phyloP scores from a whole-genome alignment of 2,329 filamentous ascomycete genomes.

The Ceratocystis alfenasii region DNA sequence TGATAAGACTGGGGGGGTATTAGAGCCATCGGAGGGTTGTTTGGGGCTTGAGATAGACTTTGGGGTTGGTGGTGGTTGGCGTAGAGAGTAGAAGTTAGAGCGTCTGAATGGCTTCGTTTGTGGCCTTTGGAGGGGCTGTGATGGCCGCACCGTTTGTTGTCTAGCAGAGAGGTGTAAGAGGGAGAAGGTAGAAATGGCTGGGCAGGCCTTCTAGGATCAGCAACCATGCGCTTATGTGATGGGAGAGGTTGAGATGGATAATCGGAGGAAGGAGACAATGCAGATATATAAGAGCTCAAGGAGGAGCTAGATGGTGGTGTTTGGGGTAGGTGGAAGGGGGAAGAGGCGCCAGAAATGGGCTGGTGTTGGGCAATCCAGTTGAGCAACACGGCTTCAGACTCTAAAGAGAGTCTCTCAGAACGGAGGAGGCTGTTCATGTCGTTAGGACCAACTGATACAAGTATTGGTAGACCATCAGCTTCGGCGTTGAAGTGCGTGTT shows the following conservation, averaged over 20 bases:
- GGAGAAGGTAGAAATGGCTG: neutral
- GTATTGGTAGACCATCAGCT: constrained; percentile 16
- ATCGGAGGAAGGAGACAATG: constrained; percentile 7
- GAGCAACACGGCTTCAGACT: constrained; percentile 19
- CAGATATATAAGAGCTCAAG: neutral
- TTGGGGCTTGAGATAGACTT: neutral
- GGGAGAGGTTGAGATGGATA: neutral
- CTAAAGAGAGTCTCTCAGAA: constrained; percentile 16
- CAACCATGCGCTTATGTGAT: neutral
- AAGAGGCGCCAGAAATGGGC: neutral
- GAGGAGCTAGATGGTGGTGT: neutral
- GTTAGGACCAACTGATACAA: constrained; percentile 20
- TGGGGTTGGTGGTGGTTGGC: neutral
- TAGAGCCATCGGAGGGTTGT: neutral
- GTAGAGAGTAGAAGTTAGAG: neutral
- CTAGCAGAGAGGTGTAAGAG: neutral
- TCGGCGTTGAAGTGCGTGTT: constrained; percentile 19
- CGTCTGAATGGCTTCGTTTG: neutral
- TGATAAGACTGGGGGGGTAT: neutral
- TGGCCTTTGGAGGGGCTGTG: neutral
- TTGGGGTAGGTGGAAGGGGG: constrained; percentile 7
- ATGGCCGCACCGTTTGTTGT: neutral
- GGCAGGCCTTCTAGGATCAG: neutral
- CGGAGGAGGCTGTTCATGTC: constrained; percentile 19
- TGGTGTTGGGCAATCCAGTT: constrained; percentile 19